Conservation (phyloP, 805 yeast genomes). For the Candida nemodendra region DNA sequence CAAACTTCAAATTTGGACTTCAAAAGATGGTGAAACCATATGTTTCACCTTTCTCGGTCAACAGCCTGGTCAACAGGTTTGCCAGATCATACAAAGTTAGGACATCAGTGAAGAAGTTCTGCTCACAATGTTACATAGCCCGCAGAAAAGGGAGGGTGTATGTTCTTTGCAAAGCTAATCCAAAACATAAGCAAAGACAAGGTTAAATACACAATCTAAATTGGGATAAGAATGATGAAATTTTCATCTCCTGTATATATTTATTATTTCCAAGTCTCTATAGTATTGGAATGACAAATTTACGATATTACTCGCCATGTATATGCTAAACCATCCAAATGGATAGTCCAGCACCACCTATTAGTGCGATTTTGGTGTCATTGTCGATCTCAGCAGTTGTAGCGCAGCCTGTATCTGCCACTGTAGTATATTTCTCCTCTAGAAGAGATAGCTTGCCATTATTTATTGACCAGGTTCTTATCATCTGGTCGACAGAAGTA, state of each 20-base stretch:
- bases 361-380: constrained; percentile 37
- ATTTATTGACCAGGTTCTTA: constrained; percentile 60
- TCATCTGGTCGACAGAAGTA: constrained; percentile 81
- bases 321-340: constrained; percentile 17
- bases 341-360: constrained; percentile 82
- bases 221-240: not conserved
- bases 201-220: constrained; percentile 53
- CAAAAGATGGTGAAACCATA: constrained; percentile 17
- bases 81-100: constrained; percentile 84
- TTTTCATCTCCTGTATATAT: not conserved
- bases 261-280: not conserved
- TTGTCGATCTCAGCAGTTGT: constrained; percentile 36
- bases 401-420: constrained; percentile 87
- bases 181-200: constrained; percentile 93
- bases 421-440: constrained; percentile 62
- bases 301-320: not conserved
- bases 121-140: constrained; percentile 87
- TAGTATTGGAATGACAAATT: constrained; percentile 1
- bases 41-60: constrained; percentile 13
- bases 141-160: constrained; percentile 94
- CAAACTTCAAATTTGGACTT: constrained; percentile 28
- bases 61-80: constrained; percentile 16
- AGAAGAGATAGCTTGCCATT: constrained; percentile 30
- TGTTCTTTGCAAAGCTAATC: constrained; percentile 89
- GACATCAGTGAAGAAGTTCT: constrained; percentile 90